These are phyloP conservation scores for Tuber umbilicatum DNA, from an alignment of 495 filamentous ascomycete species.

Conservation along the genomic window DNA sequence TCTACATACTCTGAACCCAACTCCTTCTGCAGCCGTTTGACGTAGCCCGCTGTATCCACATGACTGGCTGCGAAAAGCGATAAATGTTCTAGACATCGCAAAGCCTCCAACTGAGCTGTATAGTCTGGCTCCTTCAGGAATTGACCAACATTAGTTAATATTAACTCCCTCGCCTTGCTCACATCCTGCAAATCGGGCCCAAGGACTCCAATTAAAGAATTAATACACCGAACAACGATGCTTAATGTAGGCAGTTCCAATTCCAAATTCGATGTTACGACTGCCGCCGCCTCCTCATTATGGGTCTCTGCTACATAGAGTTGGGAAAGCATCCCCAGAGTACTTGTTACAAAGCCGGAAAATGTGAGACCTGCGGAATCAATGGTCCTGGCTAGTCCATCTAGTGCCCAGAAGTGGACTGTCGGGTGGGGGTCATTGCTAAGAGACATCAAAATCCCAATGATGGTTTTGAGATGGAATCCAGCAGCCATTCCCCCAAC, in stretches of 20 bases:
- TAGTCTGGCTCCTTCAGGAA: conserved; percentile 72
- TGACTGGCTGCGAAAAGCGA: conserved; percentile 84
- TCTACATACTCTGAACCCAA: conserved; percentile 59
- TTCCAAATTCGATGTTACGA: conserved; percentile 81
- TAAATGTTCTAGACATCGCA: conserved; percentile 81
- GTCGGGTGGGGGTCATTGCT: conserved; percentile 93
- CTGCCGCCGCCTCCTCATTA: conserved; percentile 68
- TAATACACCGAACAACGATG: conserved; percentile 80
- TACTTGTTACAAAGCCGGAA: conserved; percentile 78
- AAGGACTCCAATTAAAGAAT: conserved; percentile 90
- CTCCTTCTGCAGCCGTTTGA: conserved; percentile 70
- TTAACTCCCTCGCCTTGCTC: conserved; percentile 81
- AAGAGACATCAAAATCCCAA: conserved; percentile 89
- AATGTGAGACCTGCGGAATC: conserved; percentile 91
- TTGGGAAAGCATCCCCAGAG: conserved; percentile 86
- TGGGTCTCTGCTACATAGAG: conserved; percentile 87
- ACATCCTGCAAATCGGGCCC: conserved; percentile 93
- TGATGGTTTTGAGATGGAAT: conserved; percentile 92
- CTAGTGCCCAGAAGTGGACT: conserved; percentile 93
- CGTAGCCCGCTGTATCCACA: conserved; percentile 74
- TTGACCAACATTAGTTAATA: conserved; percentile 75
- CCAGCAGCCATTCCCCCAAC: conserved; percentile 97
- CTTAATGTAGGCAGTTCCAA: conserved; percentile 71
- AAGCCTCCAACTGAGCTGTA: conserved; percentile 66
- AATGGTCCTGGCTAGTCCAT: conserved; percentile 77